A percentile compares a stretch with the other conserved stretches of the same genome.
Conservation (phyloP, 306 rosid species). For the Cucumis hystrix region DNA sequence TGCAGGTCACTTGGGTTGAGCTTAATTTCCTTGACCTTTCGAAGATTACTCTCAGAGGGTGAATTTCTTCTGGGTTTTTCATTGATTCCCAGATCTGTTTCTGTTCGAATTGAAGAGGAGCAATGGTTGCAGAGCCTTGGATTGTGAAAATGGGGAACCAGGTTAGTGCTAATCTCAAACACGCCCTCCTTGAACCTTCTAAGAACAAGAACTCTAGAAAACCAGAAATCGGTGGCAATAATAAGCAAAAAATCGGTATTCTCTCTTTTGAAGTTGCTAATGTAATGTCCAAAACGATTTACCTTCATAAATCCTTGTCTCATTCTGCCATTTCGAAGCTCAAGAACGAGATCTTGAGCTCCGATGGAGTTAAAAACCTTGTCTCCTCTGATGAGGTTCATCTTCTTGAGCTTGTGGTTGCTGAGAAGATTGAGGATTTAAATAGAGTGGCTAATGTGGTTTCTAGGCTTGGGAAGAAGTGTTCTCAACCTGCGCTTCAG, state of each 20-base stretch:
- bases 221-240: constrained; percentile 11
- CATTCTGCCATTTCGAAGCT: constrained; percentile 75
- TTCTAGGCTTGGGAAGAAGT: constrained; percentile 77
- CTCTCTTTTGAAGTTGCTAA: constrained; percentile 96
- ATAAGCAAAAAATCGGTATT: constrained; percentile 43
- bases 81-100: not conserved
- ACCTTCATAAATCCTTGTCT: constrained; percentile 59
- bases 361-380: constrained; percentile 50
- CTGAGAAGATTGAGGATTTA: constrained; percentile 82
- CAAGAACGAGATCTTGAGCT: constrained; percentile 61
- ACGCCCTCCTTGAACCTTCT: constrained; percentile 52
- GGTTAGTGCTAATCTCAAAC: constrained; percentile 77
- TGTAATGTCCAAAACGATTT: constrained; percentile 70
- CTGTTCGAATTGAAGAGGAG: constrained; percentile 8
- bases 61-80: not conserved
- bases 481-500: constrained; percentile 68
- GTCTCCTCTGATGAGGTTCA: constrained; percentile 64
- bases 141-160: constrained; percentile 89
- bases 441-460: constrained; percentile 72
- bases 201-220: constrained; percentile 33
- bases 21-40: not conserved
- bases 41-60: not conserved
- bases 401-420: constrained; percentile 68
- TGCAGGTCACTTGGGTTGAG: not conserved
- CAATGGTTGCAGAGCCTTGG: constrained; percentile 96